These are phyloP conservation scores for Grosmannia serpens DNA, from an alignment of 2,329 filamentous ascomycete genomes.

Conservation along the genomic window DNA sequence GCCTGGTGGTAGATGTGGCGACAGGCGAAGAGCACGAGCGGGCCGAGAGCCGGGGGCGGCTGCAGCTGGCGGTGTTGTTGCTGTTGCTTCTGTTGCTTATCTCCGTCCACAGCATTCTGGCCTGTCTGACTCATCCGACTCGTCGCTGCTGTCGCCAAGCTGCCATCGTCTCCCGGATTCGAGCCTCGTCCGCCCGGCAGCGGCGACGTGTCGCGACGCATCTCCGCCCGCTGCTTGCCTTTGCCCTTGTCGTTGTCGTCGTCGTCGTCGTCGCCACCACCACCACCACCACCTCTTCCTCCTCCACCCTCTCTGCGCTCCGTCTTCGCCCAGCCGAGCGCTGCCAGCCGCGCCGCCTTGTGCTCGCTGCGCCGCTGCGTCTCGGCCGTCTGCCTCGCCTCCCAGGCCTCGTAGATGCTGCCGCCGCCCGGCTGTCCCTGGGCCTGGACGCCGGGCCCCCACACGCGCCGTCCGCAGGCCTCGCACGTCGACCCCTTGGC, in stretches of 20 bases:
- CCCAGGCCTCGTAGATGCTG: constrained; percentile 73
- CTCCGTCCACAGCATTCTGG: not conserved
- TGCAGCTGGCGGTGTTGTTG: not conserved
- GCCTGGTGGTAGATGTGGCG: constrained; percentile 59
- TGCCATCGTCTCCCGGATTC: no score
- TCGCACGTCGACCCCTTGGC: constrained; percentile 81
- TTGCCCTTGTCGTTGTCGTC: constrained; percentile 17
- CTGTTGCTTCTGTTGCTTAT: not conserved
- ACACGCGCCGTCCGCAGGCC: constrained; percentile 68
- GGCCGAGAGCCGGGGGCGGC: constrained; percentile 37
- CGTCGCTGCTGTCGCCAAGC: no score
- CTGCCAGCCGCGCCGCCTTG: constrained; percentile 9
- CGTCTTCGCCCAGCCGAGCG: constrained; percentile 15
- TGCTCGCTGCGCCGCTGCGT: constrained; percentile 27
- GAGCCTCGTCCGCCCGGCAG: no score
- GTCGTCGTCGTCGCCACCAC: constrained; percentile 1
- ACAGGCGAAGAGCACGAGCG: constrained; percentile 57
- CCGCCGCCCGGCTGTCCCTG: not conserved
- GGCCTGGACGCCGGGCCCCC: constrained; percentile 67
- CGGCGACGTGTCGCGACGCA: not conserved
- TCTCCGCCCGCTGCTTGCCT: constrained; percentile 25
- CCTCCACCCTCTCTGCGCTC: constrained; percentile 17
- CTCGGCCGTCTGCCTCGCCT: constrained; percentile 44
- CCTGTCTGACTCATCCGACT: no score
- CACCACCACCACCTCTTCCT: no score